Percentiles rank a stretch among this genome's conserved stretches.
Conservation (phyloP, 371 early-diverging fungal species). For the Blyttiomyces sp. region DNA sequence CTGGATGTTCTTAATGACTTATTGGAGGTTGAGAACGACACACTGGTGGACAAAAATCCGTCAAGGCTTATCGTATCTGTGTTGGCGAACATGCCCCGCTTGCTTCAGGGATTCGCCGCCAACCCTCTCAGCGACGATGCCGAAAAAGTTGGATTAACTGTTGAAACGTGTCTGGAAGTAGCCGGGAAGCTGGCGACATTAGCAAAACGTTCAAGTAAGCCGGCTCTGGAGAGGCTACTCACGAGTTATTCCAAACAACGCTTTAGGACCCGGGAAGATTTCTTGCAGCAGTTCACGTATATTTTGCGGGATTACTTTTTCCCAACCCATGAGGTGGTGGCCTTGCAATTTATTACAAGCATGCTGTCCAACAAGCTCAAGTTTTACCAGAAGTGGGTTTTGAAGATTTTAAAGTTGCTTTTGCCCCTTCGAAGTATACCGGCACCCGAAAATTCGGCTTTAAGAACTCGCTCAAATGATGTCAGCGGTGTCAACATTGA, state of each 20-base stretch:
- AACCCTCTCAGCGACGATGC: conserved; percentile 23
- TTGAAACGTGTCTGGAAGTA: conserved; percentile 39
- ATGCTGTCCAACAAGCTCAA: conserved; percentile 61
- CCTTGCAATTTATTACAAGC: conserved; percentile 55
- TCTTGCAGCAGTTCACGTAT: conserved; percentile 60
- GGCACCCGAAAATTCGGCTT: conserved; percentile 25
- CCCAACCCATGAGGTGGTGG: conserved; percentile 56
- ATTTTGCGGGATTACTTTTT: conserved; percentile 66
- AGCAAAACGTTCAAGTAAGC: conserved; percentile 52
- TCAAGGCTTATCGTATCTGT: conserved; percentile 62
- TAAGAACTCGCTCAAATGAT: not conserved
- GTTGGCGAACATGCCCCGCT: conserved; percentile 64
- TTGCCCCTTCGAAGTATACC: too few relatives aligned
- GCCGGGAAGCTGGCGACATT: conserved; percentile 53
- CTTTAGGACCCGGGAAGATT: conserved; percentile 69
- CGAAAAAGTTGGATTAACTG: conserved; percentile 17
- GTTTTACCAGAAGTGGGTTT: conserved; percentile 62
- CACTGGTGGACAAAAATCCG: conserved; percentile 60
- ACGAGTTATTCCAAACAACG: conserved; percentile 61
- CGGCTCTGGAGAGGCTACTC: conserved; percentile 55
- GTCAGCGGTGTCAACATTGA: conserved; percentile 36
- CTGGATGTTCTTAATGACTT: conserved; percentile 55
- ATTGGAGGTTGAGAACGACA: conserved; percentile 55
- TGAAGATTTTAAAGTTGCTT: conserved; percentile 62
- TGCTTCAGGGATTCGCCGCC: conserved; percentile 63